These are phyloP conservation scores for Macrolepiota dolichaula DNA, from an alignment of 768 basidiomycete species.

Conservation along the genomic window DNA sequence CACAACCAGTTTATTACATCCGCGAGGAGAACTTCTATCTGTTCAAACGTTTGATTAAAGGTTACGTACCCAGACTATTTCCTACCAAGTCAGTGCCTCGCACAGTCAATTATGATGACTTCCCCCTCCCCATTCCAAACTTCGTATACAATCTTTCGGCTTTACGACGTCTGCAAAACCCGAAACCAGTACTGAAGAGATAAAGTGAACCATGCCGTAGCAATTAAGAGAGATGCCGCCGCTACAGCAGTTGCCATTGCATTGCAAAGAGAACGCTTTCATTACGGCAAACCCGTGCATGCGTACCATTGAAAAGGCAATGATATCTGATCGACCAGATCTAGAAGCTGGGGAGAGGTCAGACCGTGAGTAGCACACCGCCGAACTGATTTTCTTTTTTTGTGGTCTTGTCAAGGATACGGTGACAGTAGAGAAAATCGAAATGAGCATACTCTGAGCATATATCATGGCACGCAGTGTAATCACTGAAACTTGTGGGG, in stretches of 20 bases:
- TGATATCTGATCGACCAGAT: neutral
- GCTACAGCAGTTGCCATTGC: neutral
- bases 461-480: too few relatives aligned
- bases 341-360: neutral
- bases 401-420: too few relatives aligned
- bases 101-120: neutral
- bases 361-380: neutral
- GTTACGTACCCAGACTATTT: conserved; percentile 3
- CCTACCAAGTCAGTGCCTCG: neutral
- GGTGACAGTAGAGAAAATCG: neutral
- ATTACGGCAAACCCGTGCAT: neutral
- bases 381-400: neutral
- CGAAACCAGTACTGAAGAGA: neutral
- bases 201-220: neutral
- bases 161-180: neutral
- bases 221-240: neutral
- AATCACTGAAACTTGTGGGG: too few relatives aligned
- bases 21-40: conserved; percentile 3
- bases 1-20: conserved; percentile 7
- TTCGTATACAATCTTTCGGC: neutral
- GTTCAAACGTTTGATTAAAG: conserved; percentile 1
- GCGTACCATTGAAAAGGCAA: neutral
- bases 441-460: neutral
- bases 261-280: neutral
- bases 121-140: too few relatives aligned